These are phyloP conservation scores for Penicillium fuscoglaucum DNA, from an alignment of 2,329 filamentous ascomycete genomes.

Conservation along the genomic window DNA sequence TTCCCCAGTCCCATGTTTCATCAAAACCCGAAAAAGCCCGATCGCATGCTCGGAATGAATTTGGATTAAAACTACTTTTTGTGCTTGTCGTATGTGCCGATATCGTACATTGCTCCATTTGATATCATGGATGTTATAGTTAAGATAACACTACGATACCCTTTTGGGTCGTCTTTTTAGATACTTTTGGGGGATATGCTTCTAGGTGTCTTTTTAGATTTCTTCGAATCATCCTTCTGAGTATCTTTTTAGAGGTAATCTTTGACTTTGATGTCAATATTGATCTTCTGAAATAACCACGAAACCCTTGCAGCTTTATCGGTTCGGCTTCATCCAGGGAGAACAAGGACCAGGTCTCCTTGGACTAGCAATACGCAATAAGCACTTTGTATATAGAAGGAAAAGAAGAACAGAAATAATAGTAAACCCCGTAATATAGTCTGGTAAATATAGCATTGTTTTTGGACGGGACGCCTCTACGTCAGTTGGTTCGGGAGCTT, in stretches of 20 bases:
- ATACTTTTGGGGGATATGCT: too few relatives aligned
- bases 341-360: neutral
- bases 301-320: constrained; percentile 4
- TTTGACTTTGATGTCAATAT: neutral
- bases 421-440: neutral
- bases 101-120: neutral
- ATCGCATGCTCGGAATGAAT: constrained; percentile 15
- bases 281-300: neutral
- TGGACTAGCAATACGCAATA: neutral
- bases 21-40: constrained; percentile 19
- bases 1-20: constrained; percentile 17
- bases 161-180: neutral
- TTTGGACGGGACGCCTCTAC: constrained; percentile 26
- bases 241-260: neutral
- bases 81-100: neutral
- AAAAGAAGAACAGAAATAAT: neutral
- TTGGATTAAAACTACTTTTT: constrained; percentile 5
- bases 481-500: constrained; percentile 24
- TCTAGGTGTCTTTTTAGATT: neutral
- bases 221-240: neutral
- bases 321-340: neutral
- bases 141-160: neutral
- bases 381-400: neutral
- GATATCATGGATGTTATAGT: neutral
- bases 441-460: constrained; percentile 13